A percentile compares a stretch with the other conserved stretches of the same genome.
These are phyloP conservation scores for Euphorbia peplus DNA, from an alignment of 345 rosid species.

Conservation along the genomic window DNA sequence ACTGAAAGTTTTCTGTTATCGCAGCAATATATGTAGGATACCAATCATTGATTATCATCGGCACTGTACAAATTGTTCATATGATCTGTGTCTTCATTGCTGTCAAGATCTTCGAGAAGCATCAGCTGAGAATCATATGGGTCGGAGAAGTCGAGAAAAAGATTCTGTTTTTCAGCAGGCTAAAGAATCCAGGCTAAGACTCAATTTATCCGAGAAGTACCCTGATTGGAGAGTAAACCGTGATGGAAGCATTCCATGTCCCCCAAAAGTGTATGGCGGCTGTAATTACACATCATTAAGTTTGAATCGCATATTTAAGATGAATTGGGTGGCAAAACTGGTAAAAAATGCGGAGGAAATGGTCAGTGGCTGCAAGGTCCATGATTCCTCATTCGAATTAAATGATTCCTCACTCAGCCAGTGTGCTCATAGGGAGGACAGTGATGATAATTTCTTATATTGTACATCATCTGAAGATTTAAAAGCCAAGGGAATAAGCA, in stretches of 20 bases:
- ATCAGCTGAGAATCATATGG: conserved; percentile 33
- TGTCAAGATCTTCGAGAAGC: conserved; percentile 88
- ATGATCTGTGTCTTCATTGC: conserved; percentile 88
- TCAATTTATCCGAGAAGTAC: conserved; percentile 51
- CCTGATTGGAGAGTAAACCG: conserved; percentile 82
- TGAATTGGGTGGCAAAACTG: conserved; percentile 98
- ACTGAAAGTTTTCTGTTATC: conserved; percentile 21
- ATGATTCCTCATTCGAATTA: conserved; percentile 30
- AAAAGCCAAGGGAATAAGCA: conserved; percentile 51
- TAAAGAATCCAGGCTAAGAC: conserved; percentile 35
- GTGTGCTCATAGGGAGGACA: conserved; percentile 53
- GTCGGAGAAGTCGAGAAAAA: conserved; percentile 32
- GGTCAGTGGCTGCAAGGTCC: conserved; percentile 78
- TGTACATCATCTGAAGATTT: conserved; percentile 53
- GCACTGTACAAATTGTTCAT: conserved; percentile 73
- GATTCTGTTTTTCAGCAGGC: conserved; percentile 23
- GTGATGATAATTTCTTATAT: conserved; percentile 59
- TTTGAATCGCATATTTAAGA: conserved; percentile 85
- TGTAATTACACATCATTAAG: conserved; percentile 64
- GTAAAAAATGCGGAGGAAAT: conserved; percentile 93
- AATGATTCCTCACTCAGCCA: conserved; percentile 42
- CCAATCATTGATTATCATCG: conserved; percentile 96
- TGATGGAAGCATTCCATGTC: conserved; percentile 89
- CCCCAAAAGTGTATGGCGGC: conserved; percentile 80
- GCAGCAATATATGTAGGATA: conserved; percentile 88